Base-by-base conservation (phyloP, 169 alveolate genomes). In the Plasmodium sp. region DNA sequence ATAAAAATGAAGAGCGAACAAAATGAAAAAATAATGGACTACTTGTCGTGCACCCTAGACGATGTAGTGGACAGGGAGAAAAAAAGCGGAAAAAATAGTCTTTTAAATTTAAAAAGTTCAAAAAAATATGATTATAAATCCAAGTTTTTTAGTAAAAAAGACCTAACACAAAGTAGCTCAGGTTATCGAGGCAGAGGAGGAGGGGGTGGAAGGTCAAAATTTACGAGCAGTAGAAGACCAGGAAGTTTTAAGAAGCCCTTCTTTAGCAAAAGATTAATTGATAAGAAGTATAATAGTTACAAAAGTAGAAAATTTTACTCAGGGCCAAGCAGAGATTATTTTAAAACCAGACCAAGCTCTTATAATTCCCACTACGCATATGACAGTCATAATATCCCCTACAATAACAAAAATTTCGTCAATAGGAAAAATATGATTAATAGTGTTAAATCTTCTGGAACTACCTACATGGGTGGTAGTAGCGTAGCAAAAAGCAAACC, bases 1-100 rank as follows among this genome's bases (percentile, higher is more conserved):
- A 84, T 27, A 88, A 88, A 88, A 81, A 88, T 88, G 94, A 88
- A 62, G 82, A 74, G 81, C 79, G 90, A 34, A 62, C 72, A 88
- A 80, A 88, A 80, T 79, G 94, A 88, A 51, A 88, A 80, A 88
- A 80, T 88, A 88, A 88, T 88, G 88, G 94, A 88, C 82, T 88
- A 88, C 56, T 58, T 88, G 82, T 88, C 94, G 7, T 88, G 94
- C 71, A 81, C 94, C 16, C 74, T 88, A 31, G 94, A 88, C 39
- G 94, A 88, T 80, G 94, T 88, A 88, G 94, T 88, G 18, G 39
- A 88, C 36, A 51, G 75, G 18, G 94, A 88, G 83, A 88, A 88
- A 62, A 88, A 33, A 88, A 88, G 83, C 36, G 94, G 94, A 45
- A 88, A 54, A 22, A 88, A 80, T 58, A 81, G 94, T 31, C 51